Base-by-base conservation (phyloP, 2,329 filamentous ascomycete species). In the Fulvia fulva region DNA sequence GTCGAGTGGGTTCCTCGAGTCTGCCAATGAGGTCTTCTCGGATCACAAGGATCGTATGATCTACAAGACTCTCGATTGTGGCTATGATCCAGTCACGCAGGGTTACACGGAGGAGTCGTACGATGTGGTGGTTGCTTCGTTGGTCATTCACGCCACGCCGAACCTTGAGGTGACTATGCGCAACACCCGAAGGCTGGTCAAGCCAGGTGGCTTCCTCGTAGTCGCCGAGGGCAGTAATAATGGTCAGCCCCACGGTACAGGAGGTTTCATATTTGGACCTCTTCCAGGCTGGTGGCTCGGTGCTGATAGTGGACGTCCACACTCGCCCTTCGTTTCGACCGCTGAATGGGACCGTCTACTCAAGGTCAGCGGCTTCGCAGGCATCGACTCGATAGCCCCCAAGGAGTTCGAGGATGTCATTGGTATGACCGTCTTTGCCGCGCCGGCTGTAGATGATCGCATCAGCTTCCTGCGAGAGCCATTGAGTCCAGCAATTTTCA, bases 1-100 rank as follows among this genome's bases (percentile, higher is more conserved):
- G 8, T 75, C 74, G 0, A 55, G 68, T 2, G 71, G 68, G 4
- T 77, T 76, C 67, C 77, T 80, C 49, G 70, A 73, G 6, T 58
- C 65, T 1, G 76, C 73, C 0, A 58, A 64, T 14, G 65, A 71
- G 22, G 59, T 55, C 2, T 72, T 78, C 12, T 47, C 61, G 0
- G 44, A 56, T 2, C 63, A 67, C 23, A 55, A 57, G 1, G 53
- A 68, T 1, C 64, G 63, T 7, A 70, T 77, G 64, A 59, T 61
- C 8, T 77, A 67, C 55, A 62, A 65, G n/a, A 53, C 61, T 1
- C 59, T 68, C 0, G 65, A 77, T 57, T 59, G 74, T 14, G 68
- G 72, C 14, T 51, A 65, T 11, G 66, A 71, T 23, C 58, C 65
- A 0, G 19, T 50, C 0, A 34, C 53, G 0, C 75, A 78, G 50